These are phyloP conservation scores for Corylus heterophylla DNA, from an alignment of 306 rosid species.

Conservation along the genomic window DNA sequence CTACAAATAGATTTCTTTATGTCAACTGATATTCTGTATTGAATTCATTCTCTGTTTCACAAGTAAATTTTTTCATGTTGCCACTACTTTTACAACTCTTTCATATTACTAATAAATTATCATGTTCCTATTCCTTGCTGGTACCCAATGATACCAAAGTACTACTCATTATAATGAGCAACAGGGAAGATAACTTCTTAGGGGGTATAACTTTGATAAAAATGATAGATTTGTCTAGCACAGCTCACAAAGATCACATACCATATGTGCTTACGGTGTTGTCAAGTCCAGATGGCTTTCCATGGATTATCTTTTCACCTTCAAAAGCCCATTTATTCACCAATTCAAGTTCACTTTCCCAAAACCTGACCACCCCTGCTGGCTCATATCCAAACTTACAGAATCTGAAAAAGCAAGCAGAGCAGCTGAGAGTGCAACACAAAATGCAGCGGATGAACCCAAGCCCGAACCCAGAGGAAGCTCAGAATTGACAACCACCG, in stretches of 20 bases:
- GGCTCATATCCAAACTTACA: constrained; percentile 54
- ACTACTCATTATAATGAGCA: background rate
- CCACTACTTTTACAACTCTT: background rate
- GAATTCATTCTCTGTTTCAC: background rate
- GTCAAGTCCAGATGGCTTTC: constrained; percentile 97
- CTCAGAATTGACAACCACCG: constrained; percentile 70
- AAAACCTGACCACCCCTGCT: constrained; percentile 63
- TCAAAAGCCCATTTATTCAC: constrained; percentile 96
- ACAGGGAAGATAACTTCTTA: constrained; percentile 14
- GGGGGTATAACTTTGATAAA: background rate
- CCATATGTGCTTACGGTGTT: constrained; percentile 92
- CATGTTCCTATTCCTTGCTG: constrained; percentile 2
- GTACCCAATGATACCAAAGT: constrained; percentile 4
- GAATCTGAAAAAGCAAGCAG: constrained; percentile 66
- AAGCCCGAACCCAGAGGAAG: constrained; percentile 92
- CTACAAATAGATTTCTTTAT: background rate
- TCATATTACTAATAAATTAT: background rate
- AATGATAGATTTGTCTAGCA: constrained; percentile 8
- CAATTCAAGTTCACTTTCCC: constrained; percentile 66
- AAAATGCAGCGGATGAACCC: constrained; percentile 89
- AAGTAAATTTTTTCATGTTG: background rate
- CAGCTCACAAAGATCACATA: constrained; percentile 32
- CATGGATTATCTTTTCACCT: constrained; percentile 96
- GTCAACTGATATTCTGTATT: background rate
- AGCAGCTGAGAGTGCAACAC: constrained; percentile 79